phyloP scores from a whole-genome alignment of 805 yeast genomes.

The Phaffomyces antillensis region DNA sequence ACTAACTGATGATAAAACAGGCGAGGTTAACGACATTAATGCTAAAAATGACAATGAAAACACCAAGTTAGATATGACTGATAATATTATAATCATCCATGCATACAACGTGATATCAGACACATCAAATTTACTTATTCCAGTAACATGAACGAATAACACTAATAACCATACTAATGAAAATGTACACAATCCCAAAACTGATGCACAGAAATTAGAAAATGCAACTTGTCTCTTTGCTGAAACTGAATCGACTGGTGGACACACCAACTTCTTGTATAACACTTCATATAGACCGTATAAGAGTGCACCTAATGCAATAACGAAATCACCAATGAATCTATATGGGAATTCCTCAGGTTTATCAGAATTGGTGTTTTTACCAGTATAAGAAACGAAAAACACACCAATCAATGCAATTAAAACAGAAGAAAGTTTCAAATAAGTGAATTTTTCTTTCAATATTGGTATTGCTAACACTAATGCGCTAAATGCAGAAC shows the following conservation, averaged over 20 bases:
- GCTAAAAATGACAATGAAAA: constrained; percentile 70
- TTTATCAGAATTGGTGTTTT: neutral
- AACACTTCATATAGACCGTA: constrained; percentile 82
- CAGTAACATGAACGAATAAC: constrained; percentile 42
- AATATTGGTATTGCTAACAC: constrained; percentile 74
- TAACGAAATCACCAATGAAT: constrained; percentile 61
- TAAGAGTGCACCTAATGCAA: constrained; percentile 64
- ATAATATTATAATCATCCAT: constrained; percentile 41
- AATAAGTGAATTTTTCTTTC: constrained; percentile 54
- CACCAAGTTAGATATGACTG: constrained; percentile 54
- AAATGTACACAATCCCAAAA: constrained; percentile 55
- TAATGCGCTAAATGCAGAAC: constrained; percentile 84
- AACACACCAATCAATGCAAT: constrained; percentile 72
- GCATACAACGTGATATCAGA: constrained; percentile 25
- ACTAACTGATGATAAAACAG: constrained; percentile 67
- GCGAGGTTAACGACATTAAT: constrained; percentile 77
- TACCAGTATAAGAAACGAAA: constrained; percentile 60
- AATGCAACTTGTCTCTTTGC: constrained; percentile 71
- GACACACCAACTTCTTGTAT: constrained; percentile 69
- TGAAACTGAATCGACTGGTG: constrained; percentile 55
- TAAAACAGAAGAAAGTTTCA: constrained; percentile 60
- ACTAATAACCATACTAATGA: constrained; percentile 42
- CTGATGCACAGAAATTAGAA: constrained; percentile 67
- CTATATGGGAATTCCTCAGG: constrained; percentile 43
- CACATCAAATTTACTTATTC: constrained; percentile 50